These are phyloP conservation scores for Taiwanofungus camphoratus DNA, from an alignment of 1,284 basidiomycete species.

Conservation along the genomic window DNA sequence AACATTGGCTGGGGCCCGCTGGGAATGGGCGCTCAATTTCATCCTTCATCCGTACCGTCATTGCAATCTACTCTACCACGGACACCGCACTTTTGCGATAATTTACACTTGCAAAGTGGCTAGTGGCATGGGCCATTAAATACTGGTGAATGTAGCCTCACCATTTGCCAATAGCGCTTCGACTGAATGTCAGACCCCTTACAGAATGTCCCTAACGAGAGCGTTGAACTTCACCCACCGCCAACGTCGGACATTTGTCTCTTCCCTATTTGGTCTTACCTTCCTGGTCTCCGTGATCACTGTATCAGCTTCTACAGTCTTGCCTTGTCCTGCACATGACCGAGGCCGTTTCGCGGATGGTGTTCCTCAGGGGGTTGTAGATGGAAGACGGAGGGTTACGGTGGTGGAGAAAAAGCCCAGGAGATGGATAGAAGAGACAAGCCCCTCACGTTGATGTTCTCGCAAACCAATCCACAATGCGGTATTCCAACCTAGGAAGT, in stretches of 20 bases:
- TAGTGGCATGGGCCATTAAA: background rate
- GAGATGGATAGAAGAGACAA: constrained; percentile 76
- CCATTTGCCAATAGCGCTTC: background rate
- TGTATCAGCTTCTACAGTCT: constrained; percentile 71
- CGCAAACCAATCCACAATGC: too few species aligned
- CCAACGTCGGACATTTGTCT: constrained; percentile 67
- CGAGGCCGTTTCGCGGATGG: constrained; percentile 52
- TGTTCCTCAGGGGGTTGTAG: constrained; percentile 25
- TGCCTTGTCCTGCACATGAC: constrained; percentile 69
- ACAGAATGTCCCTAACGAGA: constrained; percentile 50
- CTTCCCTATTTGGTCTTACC: constrained; percentile 73
- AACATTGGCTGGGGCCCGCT: too few species aligned
- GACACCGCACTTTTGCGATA: too few species aligned
- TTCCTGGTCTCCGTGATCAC: constrained; percentile 72
- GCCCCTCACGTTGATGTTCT: constrained; percentile 25
- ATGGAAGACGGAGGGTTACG: constrained; percentile 27
- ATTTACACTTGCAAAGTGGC: background rate
- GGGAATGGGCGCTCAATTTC: constrained; percentile 2
- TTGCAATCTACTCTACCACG: too few species aligned
- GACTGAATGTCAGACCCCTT: background rate
- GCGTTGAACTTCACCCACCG: constrained; percentile 51
- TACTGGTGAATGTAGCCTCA: background rate
- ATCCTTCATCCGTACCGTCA: too few species aligned
- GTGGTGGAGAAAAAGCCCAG: constrained; percentile 61
- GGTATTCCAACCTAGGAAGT: too few species aligned